Evolutionary conservation across 257 asterid species (phyloP).

Genomic region (Fraxinus anomala): DNA sequence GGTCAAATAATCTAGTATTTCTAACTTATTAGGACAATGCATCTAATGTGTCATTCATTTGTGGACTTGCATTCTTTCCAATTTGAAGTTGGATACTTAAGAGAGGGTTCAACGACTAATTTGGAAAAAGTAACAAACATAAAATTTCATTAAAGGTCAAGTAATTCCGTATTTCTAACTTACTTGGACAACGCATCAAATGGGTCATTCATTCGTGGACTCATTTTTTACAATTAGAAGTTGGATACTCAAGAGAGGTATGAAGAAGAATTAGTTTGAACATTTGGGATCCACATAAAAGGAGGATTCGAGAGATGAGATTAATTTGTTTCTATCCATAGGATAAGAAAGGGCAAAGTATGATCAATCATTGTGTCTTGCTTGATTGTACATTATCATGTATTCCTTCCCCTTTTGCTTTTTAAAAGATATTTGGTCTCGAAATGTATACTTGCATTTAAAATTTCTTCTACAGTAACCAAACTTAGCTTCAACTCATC

Average conservation of each 20-base stretch:
- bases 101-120: too few relatives aligned
- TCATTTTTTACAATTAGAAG: neutral
- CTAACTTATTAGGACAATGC: too few relatives aligned
- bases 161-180: too few relatives aligned
- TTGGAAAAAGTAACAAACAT: too few relatives aligned
- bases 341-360: neutral
- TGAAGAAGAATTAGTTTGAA: neutral
- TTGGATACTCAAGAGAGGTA: neutral
- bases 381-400: neutral
- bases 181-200: too few relatives aligned
- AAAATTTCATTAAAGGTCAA: too few relatives aligned
- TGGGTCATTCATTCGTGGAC: neutral
- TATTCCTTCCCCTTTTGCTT: neutral
- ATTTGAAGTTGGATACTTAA: neutral
- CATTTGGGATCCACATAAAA: neutral
- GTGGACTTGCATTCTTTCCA: neutral
- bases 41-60: too few relatives aligned
- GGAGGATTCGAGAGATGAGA: neutral
- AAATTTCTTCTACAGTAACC: neutral
- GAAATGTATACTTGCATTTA: neutral
- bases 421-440: neutral
- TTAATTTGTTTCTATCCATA: neutral
- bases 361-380: neutral
- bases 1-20: too few relatives aligned
- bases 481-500: neutral